A percentile compares a stretch with the other conserved stretches of the same genome.
These are phyloP conservation scores for Carex sylvatica DNA, from an alignment of 202 grass and related monocot species.

Conservation along the genomic window DNA sequence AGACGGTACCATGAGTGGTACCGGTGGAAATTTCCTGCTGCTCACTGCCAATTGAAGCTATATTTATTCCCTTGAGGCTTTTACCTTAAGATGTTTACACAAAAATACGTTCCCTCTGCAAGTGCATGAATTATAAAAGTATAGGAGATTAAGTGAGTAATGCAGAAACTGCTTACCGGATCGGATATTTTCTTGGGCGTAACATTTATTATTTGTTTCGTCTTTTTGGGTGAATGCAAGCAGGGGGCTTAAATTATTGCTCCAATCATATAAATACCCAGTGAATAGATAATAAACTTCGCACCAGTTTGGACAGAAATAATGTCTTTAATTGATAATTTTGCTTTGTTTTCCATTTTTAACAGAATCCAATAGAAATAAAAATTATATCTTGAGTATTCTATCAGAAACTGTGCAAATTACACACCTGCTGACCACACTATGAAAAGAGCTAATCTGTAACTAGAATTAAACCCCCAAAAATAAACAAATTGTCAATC, in stretches of 20 bases:
- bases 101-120: too few relatives aligned
- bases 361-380: not conserved
- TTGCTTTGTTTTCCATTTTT: not conserved
- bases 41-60: too few relatives aligned
- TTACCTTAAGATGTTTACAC: too few relatives aligned
- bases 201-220: not conserved
- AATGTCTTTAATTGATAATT: not conserved
- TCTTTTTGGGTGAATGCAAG: not conserved
- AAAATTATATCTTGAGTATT: not conserved
- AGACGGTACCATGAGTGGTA: too few relatives aligned
- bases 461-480: not conserved
- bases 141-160: too few relatives aligned
- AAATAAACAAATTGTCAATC: not conserved
- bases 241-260: not conserved
- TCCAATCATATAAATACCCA: not conserved
- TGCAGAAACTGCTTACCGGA: not conserved
- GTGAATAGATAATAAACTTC: not conserved
- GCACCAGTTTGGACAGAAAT: not conserved
- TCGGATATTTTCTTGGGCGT: not conserved
- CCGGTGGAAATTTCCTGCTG: too few relatives aligned
- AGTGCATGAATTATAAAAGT: too few relatives aligned
- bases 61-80: too few relatives aligned
- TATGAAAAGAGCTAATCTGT: not conserved
- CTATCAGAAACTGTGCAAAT: conserved; percentile 6
- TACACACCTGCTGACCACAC: not conserved